Conservation (phyloP, 192 early-diverging fungal species). For the Coemansia sp. region DNA sequence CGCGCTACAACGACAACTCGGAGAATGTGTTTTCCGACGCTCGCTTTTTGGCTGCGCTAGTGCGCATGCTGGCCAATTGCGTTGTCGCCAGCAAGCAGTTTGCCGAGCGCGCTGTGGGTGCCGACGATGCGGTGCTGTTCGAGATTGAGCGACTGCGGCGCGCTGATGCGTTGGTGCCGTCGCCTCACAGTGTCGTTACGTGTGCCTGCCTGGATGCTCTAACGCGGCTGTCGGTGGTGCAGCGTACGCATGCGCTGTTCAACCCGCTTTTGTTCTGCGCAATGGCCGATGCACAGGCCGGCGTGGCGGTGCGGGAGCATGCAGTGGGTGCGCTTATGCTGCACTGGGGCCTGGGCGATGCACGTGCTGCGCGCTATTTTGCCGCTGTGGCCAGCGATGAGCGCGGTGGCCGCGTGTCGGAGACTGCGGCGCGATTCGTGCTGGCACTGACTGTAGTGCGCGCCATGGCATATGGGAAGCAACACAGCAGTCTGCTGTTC, state of each 20-base stretch:
- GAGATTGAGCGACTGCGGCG: slow-evolving; percentile 81
- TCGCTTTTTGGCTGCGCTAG: slow-evolving; percentile 73
- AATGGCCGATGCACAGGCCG: slow-evolving; percentile 73
- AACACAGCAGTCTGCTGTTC: slow-evolving; percentile 49
- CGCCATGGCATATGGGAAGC: slow-evolving; percentile 39
- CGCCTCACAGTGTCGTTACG: slow-evolving; percentile 84
- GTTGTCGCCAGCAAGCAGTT: slow-evolving; percentile 54
- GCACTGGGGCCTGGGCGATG: slow-evolving; percentile 62
- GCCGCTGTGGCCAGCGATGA: slow-evolving; percentile 22
- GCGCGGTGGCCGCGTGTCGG: slow-evolving; percentile 12
- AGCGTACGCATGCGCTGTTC: slow-evolving; percentile 65
- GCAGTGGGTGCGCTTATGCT: slow-evolving; percentile 77
- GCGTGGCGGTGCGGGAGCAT: slow-evolving; percentile 63
- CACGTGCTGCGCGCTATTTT: slow-evolving; percentile 22
- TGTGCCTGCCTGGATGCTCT: slow-evolving; percentile 74
- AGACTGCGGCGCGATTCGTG: slow-evolving; percentile 3
- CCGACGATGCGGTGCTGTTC: slow-evolving; percentile 20
- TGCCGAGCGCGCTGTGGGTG: slow-evolving; percentile 3
- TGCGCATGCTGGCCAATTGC: slow-evolving; percentile 67
- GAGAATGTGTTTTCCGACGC: slow-evolving; percentile 82
- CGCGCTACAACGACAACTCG: slow-evolving; percentile 92
- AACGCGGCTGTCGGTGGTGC: slow-evolving; percentile 59
- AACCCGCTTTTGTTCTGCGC: slow-evolving; percentile 72
- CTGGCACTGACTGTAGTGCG: slow-evolving; percentile 30
- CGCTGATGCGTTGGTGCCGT: slow-evolving; percentile 79